Conservation (phyloP, 139 green algal species). For the Auxenochlorella protothecoides region DNA sequence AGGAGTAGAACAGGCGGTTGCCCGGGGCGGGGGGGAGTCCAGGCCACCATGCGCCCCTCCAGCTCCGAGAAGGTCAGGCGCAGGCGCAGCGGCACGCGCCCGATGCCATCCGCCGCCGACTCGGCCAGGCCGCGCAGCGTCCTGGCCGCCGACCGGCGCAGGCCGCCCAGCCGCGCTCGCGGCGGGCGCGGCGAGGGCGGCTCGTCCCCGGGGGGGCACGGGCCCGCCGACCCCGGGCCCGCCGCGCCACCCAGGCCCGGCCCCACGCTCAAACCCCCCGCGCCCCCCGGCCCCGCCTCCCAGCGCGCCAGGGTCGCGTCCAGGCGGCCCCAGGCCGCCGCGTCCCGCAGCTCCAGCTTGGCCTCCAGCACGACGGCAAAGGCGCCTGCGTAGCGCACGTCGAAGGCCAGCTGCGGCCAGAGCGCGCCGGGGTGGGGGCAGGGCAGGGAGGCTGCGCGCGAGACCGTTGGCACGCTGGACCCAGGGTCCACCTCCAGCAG, state of each 20-base stretch:
- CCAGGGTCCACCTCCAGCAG: slow-evolving; percentile 33
- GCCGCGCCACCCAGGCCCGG: neutral
- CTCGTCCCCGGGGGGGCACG: too few relatives aligned
- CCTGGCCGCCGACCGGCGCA: slow-evolving; percentile 9
- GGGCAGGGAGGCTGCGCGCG: slow-evolving; percentile 26
- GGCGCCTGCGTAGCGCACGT: slow-evolving; percentile 37
- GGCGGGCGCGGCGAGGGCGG: neutral
- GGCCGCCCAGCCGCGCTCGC: slow-evolving; percentile 2
- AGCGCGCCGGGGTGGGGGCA: slow-evolving; percentile 12
- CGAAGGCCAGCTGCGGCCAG: slow-evolving; percentile 40
- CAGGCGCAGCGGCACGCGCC: slow-evolving; percentile 30
- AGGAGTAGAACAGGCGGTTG: slow-evolving; percentile 39
- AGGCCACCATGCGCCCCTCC: slow-evolving; percentile 29
- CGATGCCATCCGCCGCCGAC: slow-evolving; percentile 17
- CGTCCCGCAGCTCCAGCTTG: slow-evolving; percentile 39
- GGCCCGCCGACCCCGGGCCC: neutral
- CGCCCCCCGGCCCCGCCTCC: neutral
- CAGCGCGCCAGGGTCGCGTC: slow-evolving; percentile 23
- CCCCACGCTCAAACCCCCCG: neutral
- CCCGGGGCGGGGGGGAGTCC: slow-evolving; percentile 41
- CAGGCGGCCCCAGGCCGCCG: slow-evolving; percentile 25
- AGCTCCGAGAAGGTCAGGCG: slow-evolving; percentile 28
- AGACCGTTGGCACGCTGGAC: slow-evolving; percentile 22
- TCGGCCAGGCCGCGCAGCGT: slow-evolving; percentile 22
- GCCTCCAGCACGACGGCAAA: slow-evolving; percentile 31